Evolutionary conservation across 2,329 filamentous ascomycete genomes (phyloP), one percentile per base, ranked within the genome.

Genomic region (Verruconis gallopava): DNA sequence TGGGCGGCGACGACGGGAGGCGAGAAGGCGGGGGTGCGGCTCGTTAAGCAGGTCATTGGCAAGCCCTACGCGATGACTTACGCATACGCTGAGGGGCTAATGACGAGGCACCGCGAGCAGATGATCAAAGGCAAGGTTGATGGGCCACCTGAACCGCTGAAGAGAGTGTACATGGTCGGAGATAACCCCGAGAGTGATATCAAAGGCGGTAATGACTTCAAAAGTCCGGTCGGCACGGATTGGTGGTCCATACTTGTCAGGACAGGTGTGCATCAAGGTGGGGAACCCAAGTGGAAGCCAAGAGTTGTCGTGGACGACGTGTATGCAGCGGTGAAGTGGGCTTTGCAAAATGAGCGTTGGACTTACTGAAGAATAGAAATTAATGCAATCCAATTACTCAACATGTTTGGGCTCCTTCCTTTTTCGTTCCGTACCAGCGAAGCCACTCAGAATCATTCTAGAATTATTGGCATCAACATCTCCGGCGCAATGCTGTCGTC

Each of bases 121-220:
- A 46, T 75, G 18, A 64, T 77, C 38, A 53, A 59, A 48, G 47
- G 28, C 48, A 39, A 38, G 52, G 48, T 47, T 55, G 42, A 49
- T 46, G 47, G 54, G 19, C 49, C 52, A 21, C 44, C 60, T 2
- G 58, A 53, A 15, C 69, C 71, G n/a, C 60, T 94, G 43, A 68
- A 70, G 52, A 73, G 71, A 34, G 86, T 96, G 9, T 96, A 93
- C 62, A 96, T 96, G 89, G 75, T 96, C 33, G 91, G 91, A 1
- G 67, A 70, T 44, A 71, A 69, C 45, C 67, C 66, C 4, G 85
- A 85, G 55, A 91, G 82, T 51, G 91, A 98, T 58, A 94, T 98
- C 49, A 68, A 75, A 4, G 91, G 91, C 4, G 88, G 85, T 15
- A 93, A 93, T 56, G 71, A 73, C 36, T 94, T 81, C 55, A 54